Evolutionary conservation across 2,329 filamentous ascomycete genomes (phyloP).

Genomic region (Periconia digitata): DNA sequence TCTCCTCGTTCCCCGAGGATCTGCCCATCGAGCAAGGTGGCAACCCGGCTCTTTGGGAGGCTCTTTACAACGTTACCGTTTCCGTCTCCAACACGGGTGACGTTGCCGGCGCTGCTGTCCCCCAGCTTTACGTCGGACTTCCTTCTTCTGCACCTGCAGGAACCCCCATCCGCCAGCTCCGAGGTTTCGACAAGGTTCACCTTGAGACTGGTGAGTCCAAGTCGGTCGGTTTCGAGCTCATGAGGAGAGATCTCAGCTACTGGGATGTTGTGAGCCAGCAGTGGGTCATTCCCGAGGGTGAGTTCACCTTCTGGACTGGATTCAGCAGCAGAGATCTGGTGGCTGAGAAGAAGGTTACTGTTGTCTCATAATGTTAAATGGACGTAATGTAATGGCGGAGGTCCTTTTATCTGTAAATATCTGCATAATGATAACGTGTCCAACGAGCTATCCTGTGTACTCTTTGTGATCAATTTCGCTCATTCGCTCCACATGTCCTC

Average conservation of each 20-base stretch:
- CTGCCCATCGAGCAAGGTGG: conserved; percentile 47
- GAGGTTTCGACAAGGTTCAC: conserved; percentile 45
- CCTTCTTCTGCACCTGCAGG: conserved; percentile 59
- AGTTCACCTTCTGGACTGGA: conserved; percentile 2
- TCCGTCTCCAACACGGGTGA: conserved; percentile 70
- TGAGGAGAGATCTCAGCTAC: conserved; percentile 21
- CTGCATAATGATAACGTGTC: background rate
- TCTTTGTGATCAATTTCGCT: background rate
- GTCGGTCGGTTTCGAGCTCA: conserved; percentile 17
- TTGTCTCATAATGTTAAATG: background rate
- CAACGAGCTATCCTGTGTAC: background rate
- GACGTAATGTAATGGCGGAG: background rate
- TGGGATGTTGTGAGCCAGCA: conserved; percentile 21
- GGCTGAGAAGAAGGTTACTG: conserved; percentile 2
- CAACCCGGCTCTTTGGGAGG: conserved; percentile 62
- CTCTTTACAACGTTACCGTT: conserved; percentile 66
- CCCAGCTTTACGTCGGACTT: conserved; percentile 60
- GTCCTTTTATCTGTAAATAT: background rate
- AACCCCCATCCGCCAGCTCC: conserved; percentile 52
- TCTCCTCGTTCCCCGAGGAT: conserved; percentile 58
- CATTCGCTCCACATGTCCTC: too few species aligned
- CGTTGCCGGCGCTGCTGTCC: conserved; percentile 53
- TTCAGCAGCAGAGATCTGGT: conserved; percentile 4
- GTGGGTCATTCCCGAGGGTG: conserved; percentile 37
- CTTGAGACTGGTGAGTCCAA: conserved; percentile 11